Conservation (phyloP, 2,329 filamentous ascomycete species). For the Scedosporium boydii region DNA sequence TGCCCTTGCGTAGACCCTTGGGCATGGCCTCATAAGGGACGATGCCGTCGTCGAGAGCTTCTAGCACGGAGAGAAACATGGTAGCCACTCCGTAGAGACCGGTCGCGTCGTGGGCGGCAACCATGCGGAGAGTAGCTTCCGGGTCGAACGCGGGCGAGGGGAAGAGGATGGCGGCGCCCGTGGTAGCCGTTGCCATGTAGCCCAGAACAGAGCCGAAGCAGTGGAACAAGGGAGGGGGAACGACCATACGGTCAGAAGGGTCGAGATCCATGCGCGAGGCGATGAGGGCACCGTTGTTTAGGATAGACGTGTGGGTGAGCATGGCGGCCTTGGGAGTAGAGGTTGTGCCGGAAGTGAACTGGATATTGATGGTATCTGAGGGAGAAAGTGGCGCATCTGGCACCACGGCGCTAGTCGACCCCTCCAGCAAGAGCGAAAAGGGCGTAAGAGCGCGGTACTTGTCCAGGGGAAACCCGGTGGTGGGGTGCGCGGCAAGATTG, state of each 20-base stretch:
- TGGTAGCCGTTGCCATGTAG: conserved; percentile 90
- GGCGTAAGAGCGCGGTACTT: conserved; percentile 32
- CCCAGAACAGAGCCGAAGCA: conserved; percentile 89
- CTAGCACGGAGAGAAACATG: conserved; percentile 86
- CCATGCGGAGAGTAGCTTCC: conserved; percentile 53
- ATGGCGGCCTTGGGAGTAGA: conserved; percentile 85
- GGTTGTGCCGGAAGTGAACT: conserved; percentile 96
- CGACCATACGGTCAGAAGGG: conserved; percentile 65
- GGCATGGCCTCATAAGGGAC: conserved; percentile 17
- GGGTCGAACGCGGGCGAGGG: conserved; percentile 83
- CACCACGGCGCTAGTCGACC: conserved; percentile 22
- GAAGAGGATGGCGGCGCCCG: conserved; percentile 71
- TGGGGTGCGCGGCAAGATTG: conserved; percentile 50
- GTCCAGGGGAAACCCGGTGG: conserved; percentile 33
- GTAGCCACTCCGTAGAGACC: conserved; percentile 83
- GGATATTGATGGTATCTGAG: conserved; percentile 79
- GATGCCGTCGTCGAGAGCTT: conserved; percentile 49
- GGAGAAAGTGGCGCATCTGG: conserved; percentile 40
- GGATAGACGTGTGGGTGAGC: conserved; percentile 72
- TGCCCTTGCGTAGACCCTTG: conserved; percentile 65
- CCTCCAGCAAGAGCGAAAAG: conserved; percentile 30
- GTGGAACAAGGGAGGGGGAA: conserved; percentile 77
- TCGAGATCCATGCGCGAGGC: conserved; percentile 76
- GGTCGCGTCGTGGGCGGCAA: conserved; percentile 42
- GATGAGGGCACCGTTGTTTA: conserved; percentile 87